Percentiles rank a stretch among this genome's conserved stretches.
Evolutionary conservation across 2,329 filamentous ascomycete species (phyloP).

Genomic region (Ascochyta clinopodiicola): DNA sequence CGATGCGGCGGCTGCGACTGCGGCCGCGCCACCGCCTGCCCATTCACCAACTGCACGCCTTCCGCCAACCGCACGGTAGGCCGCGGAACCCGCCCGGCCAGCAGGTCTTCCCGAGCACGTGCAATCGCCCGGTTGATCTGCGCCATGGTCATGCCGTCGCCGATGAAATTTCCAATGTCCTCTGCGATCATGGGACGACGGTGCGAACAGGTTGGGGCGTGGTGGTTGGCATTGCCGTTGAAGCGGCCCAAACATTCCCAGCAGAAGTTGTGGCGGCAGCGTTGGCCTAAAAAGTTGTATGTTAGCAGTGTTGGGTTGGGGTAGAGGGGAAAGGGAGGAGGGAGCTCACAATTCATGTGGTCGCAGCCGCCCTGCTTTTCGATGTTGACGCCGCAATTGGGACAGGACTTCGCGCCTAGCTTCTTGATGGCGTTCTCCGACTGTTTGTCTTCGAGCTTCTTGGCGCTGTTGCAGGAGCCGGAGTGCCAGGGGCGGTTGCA

Average conservation of each 20-base stretch:
- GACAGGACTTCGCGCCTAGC: constrained; percentile 37
- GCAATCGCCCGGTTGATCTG: constrained; percentile 17
- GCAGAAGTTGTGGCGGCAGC: constrained; percentile 32
- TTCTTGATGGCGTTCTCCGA: constrained; percentile 23
- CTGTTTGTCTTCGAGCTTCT: constrained; percentile 24
- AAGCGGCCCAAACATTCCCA: constrained; percentile 27
- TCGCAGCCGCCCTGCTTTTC: constrained; percentile 37
- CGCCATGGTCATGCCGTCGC: constrained; percentile 1
- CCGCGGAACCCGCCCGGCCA: background rate
- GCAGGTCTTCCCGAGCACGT: background rate
- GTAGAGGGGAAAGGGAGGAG: background rate
- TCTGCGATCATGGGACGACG: constrained; percentile 16
- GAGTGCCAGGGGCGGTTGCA: constrained; percentile 33
- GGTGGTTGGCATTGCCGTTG: background rate
- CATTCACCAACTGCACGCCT: background rate
- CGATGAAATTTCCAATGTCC: constrained; percentile 21
- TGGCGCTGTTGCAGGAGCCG: constrained; percentile 22
- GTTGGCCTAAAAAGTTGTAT: constrained; percentile 3
- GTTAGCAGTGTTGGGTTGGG: background rate
- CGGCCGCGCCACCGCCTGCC: background rate
- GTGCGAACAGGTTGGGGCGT: constrained; percentile 18
- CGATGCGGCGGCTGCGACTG: too few relatives aligned
- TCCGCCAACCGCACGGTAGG: background rate
- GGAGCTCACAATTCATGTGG: constrained; percentile 33
- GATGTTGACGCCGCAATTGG: constrained; percentile 33